Evolutionary conservation across 1,284 basidiomycete genomes (phyloP).

Genomic region (Ustilago curta): DNA sequence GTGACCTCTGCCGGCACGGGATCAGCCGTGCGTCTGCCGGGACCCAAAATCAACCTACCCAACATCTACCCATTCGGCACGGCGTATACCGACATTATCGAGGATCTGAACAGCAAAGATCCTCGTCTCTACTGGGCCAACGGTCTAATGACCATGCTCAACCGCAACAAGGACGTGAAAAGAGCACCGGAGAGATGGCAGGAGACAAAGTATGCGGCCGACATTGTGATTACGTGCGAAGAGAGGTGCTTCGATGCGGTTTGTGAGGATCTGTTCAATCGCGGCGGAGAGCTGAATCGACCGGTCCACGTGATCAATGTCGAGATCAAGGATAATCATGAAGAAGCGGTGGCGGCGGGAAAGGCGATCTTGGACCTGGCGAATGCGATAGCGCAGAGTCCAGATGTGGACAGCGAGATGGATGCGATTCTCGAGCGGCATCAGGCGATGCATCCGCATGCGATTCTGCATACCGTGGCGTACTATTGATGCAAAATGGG

Average conservation of each 20-base stretch:
- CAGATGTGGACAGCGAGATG: constrained; percentile 90
- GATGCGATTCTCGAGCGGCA: constrained; percentile 85
- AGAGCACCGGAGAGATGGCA: constrained; percentile 96
- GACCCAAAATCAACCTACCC: constrained; percentile 94
- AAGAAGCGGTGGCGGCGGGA: constrained; percentile 95
- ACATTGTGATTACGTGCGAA: constrained; percentile 98
- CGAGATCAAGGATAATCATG: constrained; percentile 99
- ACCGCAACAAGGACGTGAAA: constrained; percentile 93
- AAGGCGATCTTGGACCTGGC: constrained; percentile 95
- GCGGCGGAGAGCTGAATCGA: constrained; percentile 91
- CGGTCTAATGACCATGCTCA: constrained; percentile 95
- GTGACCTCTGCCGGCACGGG: constrained; percentile 97
- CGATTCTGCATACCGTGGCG: constrained; percentile 81
- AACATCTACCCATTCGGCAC: constrained; percentile 98
- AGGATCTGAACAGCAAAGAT: constrained; percentile 90
- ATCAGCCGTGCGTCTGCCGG: constrained; percentile 94
- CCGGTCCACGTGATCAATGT: constrained; percentile 97
- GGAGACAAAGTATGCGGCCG: constrained; percentile 84
- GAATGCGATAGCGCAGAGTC: constrained; percentile 74
- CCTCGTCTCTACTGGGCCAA: constrained; percentile 87
- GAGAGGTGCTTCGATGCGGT: constrained; percentile 98
- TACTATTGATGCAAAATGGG: constrained; percentile 47
- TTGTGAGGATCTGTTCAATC: constrained; percentile 90
- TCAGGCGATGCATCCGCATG: constrained; percentile 90
- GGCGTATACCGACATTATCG: constrained; percentile 96